phyloP scores from a whole-genome alignment of 2,329 filamentous ascomycete genomes.

The Colletotrichum coccodes region DNA sequence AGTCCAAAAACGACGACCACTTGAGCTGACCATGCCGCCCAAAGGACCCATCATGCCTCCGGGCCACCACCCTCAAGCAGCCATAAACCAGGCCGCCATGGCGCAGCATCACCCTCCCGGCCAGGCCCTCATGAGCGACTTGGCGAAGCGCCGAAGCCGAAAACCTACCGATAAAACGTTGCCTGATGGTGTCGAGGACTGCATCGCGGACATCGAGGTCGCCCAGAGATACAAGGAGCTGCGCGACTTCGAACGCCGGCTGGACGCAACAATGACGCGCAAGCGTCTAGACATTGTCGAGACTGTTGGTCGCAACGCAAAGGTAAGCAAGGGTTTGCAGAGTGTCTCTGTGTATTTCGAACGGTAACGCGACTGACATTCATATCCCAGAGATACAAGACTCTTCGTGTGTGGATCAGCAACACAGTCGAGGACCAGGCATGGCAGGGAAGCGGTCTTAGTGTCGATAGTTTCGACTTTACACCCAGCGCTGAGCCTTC shows the following conservation, averaged over 20 bases:
- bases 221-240: constrained; percentile 82
- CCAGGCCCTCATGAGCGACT: constrained; percentile 53
- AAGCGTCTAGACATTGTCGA: constrained; percentile 94
- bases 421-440: constrained; percentile 95
- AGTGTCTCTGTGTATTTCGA: neutral
- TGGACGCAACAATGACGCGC: constrained; percentile 93
- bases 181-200: constrained; percentile 87
- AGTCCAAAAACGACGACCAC: neutral
- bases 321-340: constrained; percentile 57
- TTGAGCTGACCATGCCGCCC: constrained; percentile 18
- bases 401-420: constrained; percentile 91
- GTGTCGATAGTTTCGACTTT: constrained; percentile 84
- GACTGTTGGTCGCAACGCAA: constrained; percentile 77
- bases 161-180: constrained; percentile 97
- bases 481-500: constrained; percentile 79
- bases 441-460: constrained; percentile 81
- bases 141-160: constrained; percentile 79
- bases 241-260: constrained; percentile 84
- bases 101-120: constrained; percentile 59
- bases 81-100: constrained; percentile 65
- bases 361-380: neutral
- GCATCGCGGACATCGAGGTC: constrained; percentile 80
- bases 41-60: constrained; percentile 67
- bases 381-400: constrained; percentile 73
- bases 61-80: constrained; percentile 60